Evolutionary conservation across 2,329 filamentous ascomycete species (phyloP).

Genomic region (Ambrosiella beaveri): DNA sequence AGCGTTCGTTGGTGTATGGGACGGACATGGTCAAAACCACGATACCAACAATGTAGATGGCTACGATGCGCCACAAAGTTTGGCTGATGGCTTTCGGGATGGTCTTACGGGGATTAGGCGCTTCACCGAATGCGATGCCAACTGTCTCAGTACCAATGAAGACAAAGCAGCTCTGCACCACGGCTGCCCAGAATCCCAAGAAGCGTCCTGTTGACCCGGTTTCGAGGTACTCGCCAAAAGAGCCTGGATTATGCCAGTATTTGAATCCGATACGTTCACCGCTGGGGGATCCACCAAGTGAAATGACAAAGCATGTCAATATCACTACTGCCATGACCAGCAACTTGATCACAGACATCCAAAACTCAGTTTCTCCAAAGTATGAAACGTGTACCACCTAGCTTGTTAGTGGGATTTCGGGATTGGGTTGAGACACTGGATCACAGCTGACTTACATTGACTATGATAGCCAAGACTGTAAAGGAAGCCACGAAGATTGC

Average conservation of each 20-base stretch:
- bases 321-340: conserved; percentile 25
- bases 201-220: conserved; percentile 22
- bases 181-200: conserved; percentile 23
- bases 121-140: conserved; percentile 15
- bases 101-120: conserved; percentile 15
- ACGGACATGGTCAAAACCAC: conserved; percentile 17
- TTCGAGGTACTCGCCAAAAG: conserved; percentile 22
- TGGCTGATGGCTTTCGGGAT: conserved; percentile 16
- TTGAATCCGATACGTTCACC: conserved; percentile 24
- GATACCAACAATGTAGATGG: conserved; percentile 16
- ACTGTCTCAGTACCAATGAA: conserved; percentile 18
- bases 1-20: conserved; percentile 15
- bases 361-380: conserved; percentile 32
- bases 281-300: conserved; percentile 23
- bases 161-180: conserved; percentile 25
- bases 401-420: neutral
- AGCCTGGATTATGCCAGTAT: conserved; percentile 27
- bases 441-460: conserved; percentile 18
- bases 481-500: conserved; percentile 24
- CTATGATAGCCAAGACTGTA: conserved; percentile 18
- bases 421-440: neutral
- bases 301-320: conserved; percentile 22
- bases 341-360: conserved; percentile 28
- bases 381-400: conserved; percentile 22
- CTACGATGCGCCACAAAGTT: conserved; percentile 16